Conservation (phyloP, 1,139 yeast genomes). For the Saccharomyces hybrid region DNA sequence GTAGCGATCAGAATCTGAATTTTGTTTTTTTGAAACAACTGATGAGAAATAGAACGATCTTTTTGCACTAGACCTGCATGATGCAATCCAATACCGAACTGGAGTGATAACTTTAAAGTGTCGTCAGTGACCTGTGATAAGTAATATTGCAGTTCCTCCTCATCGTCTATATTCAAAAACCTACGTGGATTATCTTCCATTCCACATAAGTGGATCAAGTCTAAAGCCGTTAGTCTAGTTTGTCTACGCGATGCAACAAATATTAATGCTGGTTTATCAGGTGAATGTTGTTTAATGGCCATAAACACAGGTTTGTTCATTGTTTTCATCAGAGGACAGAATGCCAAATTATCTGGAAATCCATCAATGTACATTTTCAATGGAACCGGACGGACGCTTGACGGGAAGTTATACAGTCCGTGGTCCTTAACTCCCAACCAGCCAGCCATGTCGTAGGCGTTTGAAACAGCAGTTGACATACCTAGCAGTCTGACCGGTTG, state of each 20-base stretch:
- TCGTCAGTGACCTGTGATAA: slow-evolving; percentile 76
- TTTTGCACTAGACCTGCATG: slow-evolving; percentile 95
- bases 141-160: slow-evolving; percentile 60
- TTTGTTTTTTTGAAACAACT: slow-evolving; percentile 73
- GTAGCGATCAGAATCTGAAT: slow-evolving; percentile 91
- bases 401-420: slow-evolving; percentile 89
- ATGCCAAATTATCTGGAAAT: slow-evolving; percentile 88
- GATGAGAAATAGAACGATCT: slow-evolving; percentile 83
- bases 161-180: slow-evolving; percentile 65
- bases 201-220: slow-evolving; percentile 88
- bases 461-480: slow-evolving; percentile 95
- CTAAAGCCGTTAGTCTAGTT: slow-evolving; percentile 89
- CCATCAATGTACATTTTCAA: slow-evolving; percentile 97
- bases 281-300: slow-evolving; percentile 95
- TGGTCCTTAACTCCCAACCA: slow-evolving; percentile 83
- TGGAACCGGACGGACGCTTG: slow-evolving; percentile 95
- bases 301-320: slow-evolving; percentile 97
- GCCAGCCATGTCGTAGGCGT: slow-evolving; percentile 96
- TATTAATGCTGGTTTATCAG: slow-evolving; percentile 82
- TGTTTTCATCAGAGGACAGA: slow-evolving; percentile 91
- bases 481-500: slow-evolving; percentile 79
- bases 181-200: slow-evolving; percentile 89
- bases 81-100: slow-evolving; percentile 94
- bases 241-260: slow-evolving; percentile 97
- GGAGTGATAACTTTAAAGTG: slow-evolving; percentile 72